These are phyloP conservation scores for Cadophora sp. DNA, from an alignment of 2,329 filamentous ascomycete species.

Conservation along the genomic window DNA sequence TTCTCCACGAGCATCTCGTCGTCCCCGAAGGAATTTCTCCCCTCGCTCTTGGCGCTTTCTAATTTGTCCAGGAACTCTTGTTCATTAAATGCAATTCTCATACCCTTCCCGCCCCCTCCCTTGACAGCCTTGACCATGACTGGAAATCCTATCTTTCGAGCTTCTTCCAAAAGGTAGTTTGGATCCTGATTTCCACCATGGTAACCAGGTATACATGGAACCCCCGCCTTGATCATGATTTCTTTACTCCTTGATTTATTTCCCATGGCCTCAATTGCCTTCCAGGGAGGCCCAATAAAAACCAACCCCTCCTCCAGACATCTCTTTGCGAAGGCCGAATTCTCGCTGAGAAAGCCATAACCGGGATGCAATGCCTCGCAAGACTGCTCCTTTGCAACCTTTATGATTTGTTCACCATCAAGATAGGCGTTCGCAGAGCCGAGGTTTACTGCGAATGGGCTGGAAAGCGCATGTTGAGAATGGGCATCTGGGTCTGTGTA, in stretches of 20 bases:
- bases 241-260: constrained; percentile 94
- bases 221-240: constrained; percentile 94
- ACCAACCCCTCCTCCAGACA: constrained; percentile 90
- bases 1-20: constrained; percentile 85
- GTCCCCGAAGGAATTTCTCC: constrained; percentile 81
- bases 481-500: constrained; percentile 91
- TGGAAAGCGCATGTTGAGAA: constrained; percentile 87
- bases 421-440: constrained; percentile 87
- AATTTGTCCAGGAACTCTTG: constrained; percentile 75
- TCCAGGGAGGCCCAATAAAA: constrained; percentile 89
- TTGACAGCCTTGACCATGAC: constrained; percentile 82
- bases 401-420: constrained; percentile 91
- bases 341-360: constrained; percentile 96
- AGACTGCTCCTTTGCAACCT: constrained; percentile 82
- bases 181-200: constrained; percentile 84
- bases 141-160: constrained; percentile 71
- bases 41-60: constrained; percentile 76
- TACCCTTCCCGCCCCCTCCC: constrained; percentile 84
- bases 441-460: constrained; percentile 83
- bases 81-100: constrained; percentile 74
- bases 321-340: constrained; percentile 85
- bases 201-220: constrained; percentile 96
- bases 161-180: constrained; percentile 66
- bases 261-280: constrained; percentile 87
- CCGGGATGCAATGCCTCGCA: constrained; percentile 95